Evolutionary conservation across 2,329 filamentous ascomycete genomes (phyloP), one percentile per base, ranked within the genome.

Genomic region (Alternaria atra): DNA sequence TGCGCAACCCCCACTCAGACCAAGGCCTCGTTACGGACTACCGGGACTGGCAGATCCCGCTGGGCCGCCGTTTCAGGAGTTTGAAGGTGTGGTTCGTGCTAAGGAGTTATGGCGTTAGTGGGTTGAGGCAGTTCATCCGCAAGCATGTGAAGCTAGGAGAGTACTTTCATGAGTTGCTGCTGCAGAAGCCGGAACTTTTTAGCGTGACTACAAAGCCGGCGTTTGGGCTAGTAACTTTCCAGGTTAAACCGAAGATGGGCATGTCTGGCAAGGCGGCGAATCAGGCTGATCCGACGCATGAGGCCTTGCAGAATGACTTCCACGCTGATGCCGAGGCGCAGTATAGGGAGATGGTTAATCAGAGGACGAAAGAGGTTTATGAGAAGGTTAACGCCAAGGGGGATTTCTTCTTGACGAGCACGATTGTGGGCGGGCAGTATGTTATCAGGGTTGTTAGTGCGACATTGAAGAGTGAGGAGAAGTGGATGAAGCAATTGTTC

Each of bases 51-150:
- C 93, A 97, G 81, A 96, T 98, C 72, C 93, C 94, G 0, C 88
- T 98, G 0, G 94, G 94, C 8, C 85, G 94, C 3, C 86, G 94
- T 15, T 98, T 98, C 85, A 87, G 94, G 61, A 89, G 90, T 3
- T 81, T 98, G 59, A 98, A 98, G 82, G 89, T 97, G 65, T 98
- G 94, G 94, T 97, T 97, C 76, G 93, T 98, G 7, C 82, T 97
- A 71, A 85, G 94, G 44, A 89, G 86, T 43, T 97, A 93, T 74
- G 94, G 94, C 0, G 81, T 96, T 52, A 84, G 84, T 30, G 94
- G 94, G 0, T 80, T 98, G 72, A 89, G 89, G 68, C 84, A 81
- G 5, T 91, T 96, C 71, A 88, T 97, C 64, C 84, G 88, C 34
- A 86, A 87, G 42, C 89, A 91, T 27, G 82, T 97, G 58, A 76